Evolutionary conservation across 768 basidiomycete species (phyloP).

Genomic region (Tephrocybe sp.): DNA sequence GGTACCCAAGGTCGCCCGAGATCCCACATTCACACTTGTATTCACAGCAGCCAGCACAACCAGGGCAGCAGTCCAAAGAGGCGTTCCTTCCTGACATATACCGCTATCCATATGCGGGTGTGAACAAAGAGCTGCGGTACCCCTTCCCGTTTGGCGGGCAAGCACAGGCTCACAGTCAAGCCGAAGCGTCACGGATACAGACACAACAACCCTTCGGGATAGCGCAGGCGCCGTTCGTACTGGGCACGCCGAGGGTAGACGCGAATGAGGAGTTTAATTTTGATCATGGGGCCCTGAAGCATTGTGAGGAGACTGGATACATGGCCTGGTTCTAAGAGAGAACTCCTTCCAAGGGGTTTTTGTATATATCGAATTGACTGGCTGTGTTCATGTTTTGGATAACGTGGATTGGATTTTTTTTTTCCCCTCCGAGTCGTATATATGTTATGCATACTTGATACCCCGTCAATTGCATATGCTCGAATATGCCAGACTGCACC

Average conservation of each 20-base stretch:
- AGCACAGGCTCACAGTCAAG: slow-evolving; percentile 24
- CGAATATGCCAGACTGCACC: too few relatives aligned
- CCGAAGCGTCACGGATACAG: too few relatives aligned
- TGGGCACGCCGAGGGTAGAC: slow-evolving; percentile 48
- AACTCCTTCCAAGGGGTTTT: background rate
- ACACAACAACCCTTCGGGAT: background rate
- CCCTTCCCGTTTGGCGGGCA: slow-evolving; percentile 23
- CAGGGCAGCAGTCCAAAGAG: slow-evolving; percentile 12
- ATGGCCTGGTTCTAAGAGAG: slow-evolving; percentile 64
- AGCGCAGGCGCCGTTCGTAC: slow-evolving; percentile 39
- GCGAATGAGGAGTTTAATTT: slow-evolving; percentile 59
- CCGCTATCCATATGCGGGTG: slow-evolving; percentile 39
- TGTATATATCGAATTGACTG: background rate
- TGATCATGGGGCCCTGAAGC: slow-evolving; percentile 59
- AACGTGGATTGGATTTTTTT: background rate
- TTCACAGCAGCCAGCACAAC: slow-evolving; percentile 11
- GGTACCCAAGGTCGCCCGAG: slow-evolving; percentile 4
- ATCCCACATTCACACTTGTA: slow-evolving; percentile 8
- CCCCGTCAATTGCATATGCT: too few relatives aligned
- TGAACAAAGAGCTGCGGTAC: slow-evolving; percentile 42
- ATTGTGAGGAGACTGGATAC: slow-evolving; percentile 60
- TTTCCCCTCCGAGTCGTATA: too few relatives aligned
- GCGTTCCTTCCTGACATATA: slow-evolving; percentile 49
- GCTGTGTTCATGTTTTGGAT: background rate
- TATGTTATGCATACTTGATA: too few relatives aligned